Conservation (phyloP, 805 yeast species). For the Middelhovenomyces tepae region DNA sequence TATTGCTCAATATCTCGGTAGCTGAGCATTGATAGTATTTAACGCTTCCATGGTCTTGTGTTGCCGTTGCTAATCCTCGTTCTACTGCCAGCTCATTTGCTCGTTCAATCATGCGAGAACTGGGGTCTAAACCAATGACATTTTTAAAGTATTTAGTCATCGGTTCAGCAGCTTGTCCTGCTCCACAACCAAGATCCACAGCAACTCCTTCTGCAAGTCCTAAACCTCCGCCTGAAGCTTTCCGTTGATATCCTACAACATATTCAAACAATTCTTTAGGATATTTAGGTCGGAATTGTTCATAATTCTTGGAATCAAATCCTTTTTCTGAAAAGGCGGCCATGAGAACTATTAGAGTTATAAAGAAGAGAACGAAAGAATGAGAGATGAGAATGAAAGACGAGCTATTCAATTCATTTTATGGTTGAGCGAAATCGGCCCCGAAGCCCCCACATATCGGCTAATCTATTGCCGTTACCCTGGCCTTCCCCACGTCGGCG, state of each 20-base stretch:
- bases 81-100: too few relatives aligned
- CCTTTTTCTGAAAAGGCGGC: constrained; percentile 48
- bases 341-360: too few relatives aligned
- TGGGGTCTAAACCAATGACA: constrained; percentile 57
- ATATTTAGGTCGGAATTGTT: constrained; percentile 57
- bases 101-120: constrained; percentile 50
- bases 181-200: constrained; percentile 73
- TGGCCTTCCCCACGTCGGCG: too few relatives aligned
- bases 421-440: too few relatives aligned
- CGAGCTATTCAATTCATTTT: too few relatives aligned
- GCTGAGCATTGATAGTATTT: too few relatives aligned
- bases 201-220: constrained; percentile 30
- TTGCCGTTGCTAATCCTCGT: too few relatives aligned
- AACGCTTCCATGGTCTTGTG: too few relatives aligned
- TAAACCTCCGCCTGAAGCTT: constrained; percentile 17
- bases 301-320: constrained; percentile 47
- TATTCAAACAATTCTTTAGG: constrained; percentile 41
- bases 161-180: constrained; percentile 63
- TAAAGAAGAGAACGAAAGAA: too few relatives aligned
- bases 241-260: constrained; percentile 36
- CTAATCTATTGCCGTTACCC: too few relatives aligned
- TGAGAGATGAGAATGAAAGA: too few relatives aligned
- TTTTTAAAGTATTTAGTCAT: constrained; percentile 36
- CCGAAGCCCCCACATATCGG: too few relatives aligned
- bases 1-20: constrained; percentile 14